Evolutionary conservation across 169 alveolate genomes (phyloP).

Genomic region (Plasmodium billcollinsi): DNA sequence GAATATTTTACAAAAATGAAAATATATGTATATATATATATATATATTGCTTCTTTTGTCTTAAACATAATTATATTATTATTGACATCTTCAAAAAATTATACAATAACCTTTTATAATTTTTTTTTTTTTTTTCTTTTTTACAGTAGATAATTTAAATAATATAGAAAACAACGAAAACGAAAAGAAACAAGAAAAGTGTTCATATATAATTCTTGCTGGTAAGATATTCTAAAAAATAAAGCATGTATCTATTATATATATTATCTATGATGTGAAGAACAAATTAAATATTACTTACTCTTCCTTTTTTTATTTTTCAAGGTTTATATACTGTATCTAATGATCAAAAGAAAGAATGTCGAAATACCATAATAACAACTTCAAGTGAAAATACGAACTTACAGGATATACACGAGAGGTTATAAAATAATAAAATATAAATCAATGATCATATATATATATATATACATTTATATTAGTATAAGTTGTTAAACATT

Average conservation of each 20-base stretch:
- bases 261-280: neutral
- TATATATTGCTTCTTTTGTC: neutral
- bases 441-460: neutral
- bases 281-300: neutral
- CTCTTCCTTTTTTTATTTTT: neutral
- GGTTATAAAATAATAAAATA: slow-evolving; percentile 27
- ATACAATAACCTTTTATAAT: neutral
- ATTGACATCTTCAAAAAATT: neutral
- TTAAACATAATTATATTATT: neutral
- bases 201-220: slow-evolving; percentile 34
- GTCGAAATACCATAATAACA: slow-evolving; percentile 39
- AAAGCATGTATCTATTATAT: neutral
- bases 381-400: slow-evolving; percentile 34
- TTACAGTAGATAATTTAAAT: slow-evolving; percentile 18
- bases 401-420: slow-evolving; percentile 32
- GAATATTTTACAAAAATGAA: neutral
- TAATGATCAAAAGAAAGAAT: slow-evolving; percentile 13
- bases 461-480: neutral
- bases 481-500: neutral
- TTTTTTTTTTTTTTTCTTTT: neutral
- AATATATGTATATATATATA: neutral
- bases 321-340: slow-evolving; percentile 37
- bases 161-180: slow-evolving; percentile 19
- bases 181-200: neutral
- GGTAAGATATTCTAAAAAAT: slow-evolving; percentile 30